Conservation (phyloP, 2,329 filamentous ascomycete species). For the Drechslera avenae region DNA sequence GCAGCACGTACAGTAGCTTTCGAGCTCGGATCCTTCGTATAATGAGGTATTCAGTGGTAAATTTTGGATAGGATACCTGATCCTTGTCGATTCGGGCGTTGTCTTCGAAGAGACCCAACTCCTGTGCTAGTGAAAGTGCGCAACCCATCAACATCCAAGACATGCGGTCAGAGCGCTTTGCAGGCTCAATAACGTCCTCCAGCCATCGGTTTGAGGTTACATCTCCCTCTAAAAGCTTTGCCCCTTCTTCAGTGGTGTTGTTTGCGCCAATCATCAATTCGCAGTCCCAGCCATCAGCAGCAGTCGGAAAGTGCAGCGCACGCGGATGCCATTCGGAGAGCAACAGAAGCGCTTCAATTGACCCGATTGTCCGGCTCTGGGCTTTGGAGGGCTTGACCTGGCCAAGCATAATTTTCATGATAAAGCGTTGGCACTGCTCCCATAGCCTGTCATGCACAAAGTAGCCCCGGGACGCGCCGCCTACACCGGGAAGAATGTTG, state of each 20-base stretch:
- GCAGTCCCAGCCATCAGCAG: constrained; percentile 62
- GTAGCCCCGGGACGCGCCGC: constrained; percentile 55
- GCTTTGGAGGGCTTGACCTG: constrained; percentile 59
- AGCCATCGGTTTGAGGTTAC: constrained; percentile 54
- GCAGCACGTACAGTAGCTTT: constrained; percentile 52
- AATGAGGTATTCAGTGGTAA: constrained; percentile 35
- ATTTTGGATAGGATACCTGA: constrained; percentile 42
- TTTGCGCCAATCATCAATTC: constrained; percentile 54
- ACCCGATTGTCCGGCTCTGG: constrained; percentile 57
- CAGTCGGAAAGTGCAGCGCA: constrained; percentile 60
- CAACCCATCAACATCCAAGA: constrained; percentile 65
- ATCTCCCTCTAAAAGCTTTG: constrained; percentile 42
- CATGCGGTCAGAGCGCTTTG: constrained; percentile 62
- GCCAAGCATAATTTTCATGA: constrained; percentile 60
- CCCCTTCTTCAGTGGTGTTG: constrained; percentile 46
- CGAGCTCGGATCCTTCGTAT: constrained; percentile 43
- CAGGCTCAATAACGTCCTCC: constrained; percentile 60
- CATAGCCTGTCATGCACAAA: constrained; percentile 61
- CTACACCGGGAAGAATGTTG: constrained; percentile 46
- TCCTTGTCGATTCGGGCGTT: constrained; percentile 45
- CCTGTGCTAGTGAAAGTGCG: constrained; percentile 59
- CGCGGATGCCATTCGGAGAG: constrained; percentile 64
- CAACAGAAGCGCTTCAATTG: constrained; percentile 59
- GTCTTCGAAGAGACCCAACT: constrained; percentile 58
- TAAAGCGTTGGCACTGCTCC: constrained; percentile 60